Evolutionary conservation across 2,329 filamentous ascomycete species (phyloP).

Genomic region (Colletotrichum echinochloae): DNA sequence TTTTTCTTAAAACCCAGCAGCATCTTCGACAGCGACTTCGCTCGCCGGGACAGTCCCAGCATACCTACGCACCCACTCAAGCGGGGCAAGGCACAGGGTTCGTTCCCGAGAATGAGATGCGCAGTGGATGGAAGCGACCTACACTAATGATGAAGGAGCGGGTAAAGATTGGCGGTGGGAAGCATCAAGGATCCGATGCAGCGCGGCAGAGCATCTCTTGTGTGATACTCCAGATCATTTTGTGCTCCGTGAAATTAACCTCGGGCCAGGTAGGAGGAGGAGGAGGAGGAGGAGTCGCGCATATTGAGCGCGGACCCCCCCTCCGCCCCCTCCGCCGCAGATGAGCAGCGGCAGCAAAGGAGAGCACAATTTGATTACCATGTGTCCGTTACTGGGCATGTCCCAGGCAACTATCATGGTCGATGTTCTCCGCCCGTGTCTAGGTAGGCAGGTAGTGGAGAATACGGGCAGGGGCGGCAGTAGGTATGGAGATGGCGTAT

Average conservation of each 20-base stretch:
- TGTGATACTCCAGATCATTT: not conserved
- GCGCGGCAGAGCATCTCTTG: not conserved
- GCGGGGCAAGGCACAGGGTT: not conserved
- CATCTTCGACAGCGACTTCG: not conserved
- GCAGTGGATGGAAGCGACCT: not conserved
- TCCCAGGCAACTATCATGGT: conserved; percentile 18
- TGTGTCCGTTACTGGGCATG: conserved; percentile 15
- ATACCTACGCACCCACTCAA: not conserved
- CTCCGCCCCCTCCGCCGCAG: not conserved
- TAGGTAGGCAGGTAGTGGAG: not conserved
- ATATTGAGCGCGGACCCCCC: not conserved
- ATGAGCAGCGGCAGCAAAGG: not conserved
- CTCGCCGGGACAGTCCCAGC: not conserved
- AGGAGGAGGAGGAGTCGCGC: too few relatives aligned
- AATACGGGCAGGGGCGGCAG: conserved; percentile 17
- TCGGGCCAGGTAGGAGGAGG: not conserved
- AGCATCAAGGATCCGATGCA: conserved; percentile 19
- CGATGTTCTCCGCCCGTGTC: conserved; percentile 12
- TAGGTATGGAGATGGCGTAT: conserved; percentile 1
- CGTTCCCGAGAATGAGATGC: conserved; percentile 3
- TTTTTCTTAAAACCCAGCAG: not conserved
- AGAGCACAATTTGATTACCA: conserved; percentile 21
- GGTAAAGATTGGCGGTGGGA: conserved; percentile 2
- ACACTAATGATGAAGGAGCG: conserved; percentile 9
- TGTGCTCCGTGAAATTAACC: not conserved